Percentiles rank a stretch among this genome's conserved stretches.
Conservation (phyloP, 257 asterid genomes). For the Avicennia marina region DNA sequence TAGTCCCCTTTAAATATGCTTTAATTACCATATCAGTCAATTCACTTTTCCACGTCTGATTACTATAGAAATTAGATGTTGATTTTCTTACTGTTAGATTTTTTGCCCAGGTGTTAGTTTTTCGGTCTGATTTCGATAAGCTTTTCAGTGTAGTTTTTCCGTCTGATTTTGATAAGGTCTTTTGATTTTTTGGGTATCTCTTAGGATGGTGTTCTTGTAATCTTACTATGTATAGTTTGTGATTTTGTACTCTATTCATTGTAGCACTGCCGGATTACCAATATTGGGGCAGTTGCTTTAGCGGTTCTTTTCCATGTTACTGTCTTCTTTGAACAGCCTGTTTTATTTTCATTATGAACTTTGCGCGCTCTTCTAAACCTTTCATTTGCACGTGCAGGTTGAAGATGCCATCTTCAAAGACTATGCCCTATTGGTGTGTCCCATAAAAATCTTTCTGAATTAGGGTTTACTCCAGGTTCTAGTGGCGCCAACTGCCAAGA, state of each 20-base stretch:
- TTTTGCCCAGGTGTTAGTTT: not conserved
- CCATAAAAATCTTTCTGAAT: conserved; percentile 79
- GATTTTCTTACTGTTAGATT: not conserved
- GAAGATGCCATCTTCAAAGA: conserved; percentile 81
- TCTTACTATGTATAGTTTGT: not conserved
- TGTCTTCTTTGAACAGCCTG: not conserved
- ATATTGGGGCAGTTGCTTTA: not conserved
- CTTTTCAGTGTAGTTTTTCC: too few relatives aligned
- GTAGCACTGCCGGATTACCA: conserved; percentile 4
- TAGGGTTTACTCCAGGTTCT: conserved; percentile 56
- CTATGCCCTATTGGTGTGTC: conserved; percentile 69
- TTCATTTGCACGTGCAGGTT: conserved; percentile 46
- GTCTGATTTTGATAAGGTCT: not conserved
- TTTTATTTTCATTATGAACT: not conserved
- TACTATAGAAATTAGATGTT: not conserved
- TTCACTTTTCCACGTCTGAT: not conserved
- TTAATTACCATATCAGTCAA: not conserved
- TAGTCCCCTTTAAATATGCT: not conserved
- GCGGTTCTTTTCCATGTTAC: too few relatives aligned
- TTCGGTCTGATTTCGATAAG: not conserved
- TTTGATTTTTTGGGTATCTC: not conserved
- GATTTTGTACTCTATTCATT: conserved; percentile 4
- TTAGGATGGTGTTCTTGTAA: not conserved
- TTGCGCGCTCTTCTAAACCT: conserved; percentile 6
- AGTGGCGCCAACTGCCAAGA: conserved; percentile 42